phyloP scores from a whole-genome alignment of 768 basidiomycete species.

The Pisolithus marmoratus region DNA sequence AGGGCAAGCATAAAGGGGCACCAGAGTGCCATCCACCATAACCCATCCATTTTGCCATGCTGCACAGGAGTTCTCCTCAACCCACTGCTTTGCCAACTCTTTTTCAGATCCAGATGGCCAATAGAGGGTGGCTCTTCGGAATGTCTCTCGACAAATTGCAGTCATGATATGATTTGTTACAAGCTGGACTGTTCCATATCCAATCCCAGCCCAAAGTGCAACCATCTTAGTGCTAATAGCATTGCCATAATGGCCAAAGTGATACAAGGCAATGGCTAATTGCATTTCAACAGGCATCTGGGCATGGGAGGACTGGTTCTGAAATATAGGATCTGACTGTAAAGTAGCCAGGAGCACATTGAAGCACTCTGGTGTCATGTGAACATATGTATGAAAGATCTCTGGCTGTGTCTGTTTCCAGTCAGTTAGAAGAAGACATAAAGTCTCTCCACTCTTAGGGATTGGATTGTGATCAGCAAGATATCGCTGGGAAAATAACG shows the following conservation, averaged over 20 bases:
- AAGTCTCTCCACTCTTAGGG: no score
- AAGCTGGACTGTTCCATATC: slow-evolving; percentile 24
- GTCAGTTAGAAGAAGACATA: no score
- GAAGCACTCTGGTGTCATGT: neutral
- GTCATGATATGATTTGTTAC: no score
- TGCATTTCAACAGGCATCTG: slow-evolving; percentile 12
- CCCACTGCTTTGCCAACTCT: slow-evolving; percentile 33
- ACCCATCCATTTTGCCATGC: slow-evolving; percentile 34
- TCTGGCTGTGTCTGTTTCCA: no score
- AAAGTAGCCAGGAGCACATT: neutral
- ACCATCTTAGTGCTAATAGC: slow-evolving; percentile 26
- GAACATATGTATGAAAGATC: no score
- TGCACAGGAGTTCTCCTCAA: slow-evolving; percentile 28
- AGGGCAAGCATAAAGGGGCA: slow-evolving; percentile 20
- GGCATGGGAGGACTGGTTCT: neutral
- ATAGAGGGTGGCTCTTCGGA: no score
- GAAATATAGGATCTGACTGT: neutral
- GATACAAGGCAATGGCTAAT: slow-evolving; percentile 34
- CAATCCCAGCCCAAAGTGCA: slow-evolving; percentile 34
- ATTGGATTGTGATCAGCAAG: no score
- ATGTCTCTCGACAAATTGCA: no score
- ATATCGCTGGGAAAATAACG: no score
- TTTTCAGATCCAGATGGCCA: no score
- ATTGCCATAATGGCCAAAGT: slow-evolving; percentile 40
- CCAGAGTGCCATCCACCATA: slow-evolving; percentile 36